Evolutionary conservation across 1,284 basidiomycete genomes (phyloP).

Genomic region (Leucoagaricus sp.): DNA sequence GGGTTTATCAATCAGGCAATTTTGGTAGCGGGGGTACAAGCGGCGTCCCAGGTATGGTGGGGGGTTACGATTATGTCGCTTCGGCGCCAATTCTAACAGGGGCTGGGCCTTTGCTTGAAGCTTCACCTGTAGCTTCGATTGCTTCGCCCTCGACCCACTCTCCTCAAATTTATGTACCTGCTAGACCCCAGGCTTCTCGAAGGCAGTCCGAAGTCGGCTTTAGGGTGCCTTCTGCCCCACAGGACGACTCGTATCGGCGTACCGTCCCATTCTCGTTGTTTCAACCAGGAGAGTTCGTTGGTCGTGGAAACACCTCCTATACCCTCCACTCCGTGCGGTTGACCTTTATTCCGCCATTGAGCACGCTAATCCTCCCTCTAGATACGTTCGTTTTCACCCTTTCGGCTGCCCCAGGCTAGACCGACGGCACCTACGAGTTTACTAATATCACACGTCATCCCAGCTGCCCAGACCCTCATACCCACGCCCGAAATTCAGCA

Average conservation of each 20-base stretch:
- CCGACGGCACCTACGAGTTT: constrained; percentile 31
- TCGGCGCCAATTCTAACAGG: neutral
- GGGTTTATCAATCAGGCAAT: neutral
- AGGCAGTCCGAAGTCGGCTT: constrained; percentile 1
- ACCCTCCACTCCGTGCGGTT: constrained; percentile 38
- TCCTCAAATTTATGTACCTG: neutral
- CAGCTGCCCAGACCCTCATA: neutral
- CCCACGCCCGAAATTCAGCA: constrained; percentile 10
- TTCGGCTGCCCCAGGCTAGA: constrained; percentile 36
- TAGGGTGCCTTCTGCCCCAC: constrained; percentile 1
- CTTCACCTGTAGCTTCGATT: neutral
- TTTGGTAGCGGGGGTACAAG: neutral
- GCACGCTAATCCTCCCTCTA: constrained; percentile 15
- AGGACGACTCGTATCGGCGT: constrained; percentile 24
- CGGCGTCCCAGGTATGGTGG: neutral
- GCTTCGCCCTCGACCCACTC: neutral
- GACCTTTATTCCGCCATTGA: neutral
- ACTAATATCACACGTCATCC: neutral
- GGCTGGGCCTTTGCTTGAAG: neutral
- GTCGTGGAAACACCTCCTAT: constrained; percentile 38
- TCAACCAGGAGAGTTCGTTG: constrained; percentile 44
- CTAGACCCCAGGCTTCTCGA: constrained; percentile 1
- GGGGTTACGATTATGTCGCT: neutral
- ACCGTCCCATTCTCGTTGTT: constrained; percentile 38
- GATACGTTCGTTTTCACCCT: constrained; percentile 33